Conservation (phyloP, 2,329 filamentous ascomycete genomes). For the Neonectria sp. region DNA sequence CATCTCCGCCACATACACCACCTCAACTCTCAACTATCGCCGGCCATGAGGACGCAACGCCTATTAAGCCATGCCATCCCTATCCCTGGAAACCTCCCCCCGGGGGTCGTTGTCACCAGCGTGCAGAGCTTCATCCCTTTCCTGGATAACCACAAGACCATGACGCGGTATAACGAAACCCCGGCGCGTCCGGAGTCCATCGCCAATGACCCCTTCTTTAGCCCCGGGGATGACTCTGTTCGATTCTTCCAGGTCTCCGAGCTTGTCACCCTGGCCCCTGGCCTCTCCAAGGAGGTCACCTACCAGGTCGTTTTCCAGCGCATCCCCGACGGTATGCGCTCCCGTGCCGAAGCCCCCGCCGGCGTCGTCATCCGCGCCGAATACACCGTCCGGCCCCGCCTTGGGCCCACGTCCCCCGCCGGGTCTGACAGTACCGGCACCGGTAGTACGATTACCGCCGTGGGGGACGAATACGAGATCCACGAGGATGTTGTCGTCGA, state of each 20-base stretch:
- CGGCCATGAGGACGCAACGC: slow-evolving; percentile 50
- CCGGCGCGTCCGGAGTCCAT: slow-evolving; percentile 52
- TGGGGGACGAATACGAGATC: slow-evolving; percentile 52
- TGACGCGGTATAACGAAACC: slow-evolving; percentile 54
- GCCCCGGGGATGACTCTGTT: slow-evolving; percentile 55
- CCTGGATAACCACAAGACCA: slow-evolving; percentile 58
- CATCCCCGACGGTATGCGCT: slow-evolving; percentile 58
- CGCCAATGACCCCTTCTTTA: slow-evolving; percentile 60
- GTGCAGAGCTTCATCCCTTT: slow-evolving; percentile 60
- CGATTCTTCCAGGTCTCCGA: slow-evolving; percentile 52
- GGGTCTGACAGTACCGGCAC: slow-evolving; percentile 47
- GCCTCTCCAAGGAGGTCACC: slow-evolving; percentile 57
- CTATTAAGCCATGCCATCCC: slow-evolving; percentile 58
- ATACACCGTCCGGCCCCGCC: slow-evolving; percentile 49
- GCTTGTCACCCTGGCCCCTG: slow-evolving; percentile 55
- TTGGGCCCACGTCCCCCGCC: slow-evolving; percentile 41
- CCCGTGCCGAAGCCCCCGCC: slow-evolving; percentile 59
- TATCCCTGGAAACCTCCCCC: slow-evolving; percentile 57
- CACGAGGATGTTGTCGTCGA: slow-evolving; percentile 52
- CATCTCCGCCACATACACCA: slow-evolving; percentile 5
- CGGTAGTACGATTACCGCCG: slow-evolving; percentile 43
- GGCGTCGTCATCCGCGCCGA: slow-evolving; percentile 61
- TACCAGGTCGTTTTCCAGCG: slow-evolving; percentile 62
- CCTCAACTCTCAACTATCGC: slow-evolving; percentile 3
- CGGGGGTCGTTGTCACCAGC: slow-evolving; percentile 54